Percentiles rank a stretch among this genome's conserved stretches.
Conservation (phyloP, 179 eudicot species). For the Silene vulgaris region DNA sequence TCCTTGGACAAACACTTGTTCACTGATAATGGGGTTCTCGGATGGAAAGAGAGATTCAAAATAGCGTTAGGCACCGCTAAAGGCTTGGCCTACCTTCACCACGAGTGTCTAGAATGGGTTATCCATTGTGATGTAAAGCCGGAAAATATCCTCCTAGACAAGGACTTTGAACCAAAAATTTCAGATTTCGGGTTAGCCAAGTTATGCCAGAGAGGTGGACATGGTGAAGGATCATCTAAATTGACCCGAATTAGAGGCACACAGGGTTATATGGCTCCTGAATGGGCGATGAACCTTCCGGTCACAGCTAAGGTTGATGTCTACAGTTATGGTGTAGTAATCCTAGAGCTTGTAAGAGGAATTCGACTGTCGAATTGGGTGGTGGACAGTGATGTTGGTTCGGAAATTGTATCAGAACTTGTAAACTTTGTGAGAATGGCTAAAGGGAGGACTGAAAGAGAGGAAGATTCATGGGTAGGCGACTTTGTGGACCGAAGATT, state of each 20-base stretch:
- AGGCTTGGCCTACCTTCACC: conserved; percentile 50
- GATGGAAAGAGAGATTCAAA: conserved; percentile 39
- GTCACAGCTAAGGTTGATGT: conserved; percentile 47
- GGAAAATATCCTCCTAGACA: conserved; percentile 38
- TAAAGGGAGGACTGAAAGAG: conserved; percentile 16
- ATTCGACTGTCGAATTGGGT: conserved; percentile 27
- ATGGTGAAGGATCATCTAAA: conserved; percentile 18
- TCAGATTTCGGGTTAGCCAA: conserved; percentile 46
- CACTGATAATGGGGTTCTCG: conserved; percentile 15
- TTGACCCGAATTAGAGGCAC: conserved; percentile 41
- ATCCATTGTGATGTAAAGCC: conserved; percentile 54
- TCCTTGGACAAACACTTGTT: conserved; percentile 41
- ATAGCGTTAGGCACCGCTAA: conserved; percentile 43
- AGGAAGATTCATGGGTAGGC: conserved; percentile 32
- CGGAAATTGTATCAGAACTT: background rate
- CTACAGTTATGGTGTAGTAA: conserved; percentile 46
- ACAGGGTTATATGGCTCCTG: conserved; percentile 54
- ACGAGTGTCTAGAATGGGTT: conserved; percentile 52
- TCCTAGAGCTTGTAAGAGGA: conserved; percentile 26
- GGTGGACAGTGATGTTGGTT: conserved; percentile 10
- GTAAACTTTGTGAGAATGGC: background rate
- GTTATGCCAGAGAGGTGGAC: conserved; percentile 35
- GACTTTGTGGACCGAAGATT: conserved; percentile 41
- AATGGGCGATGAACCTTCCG: conserved; percentile 42
- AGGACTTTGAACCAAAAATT: conserved; percentile 37